Evolutionary conservation across 208 protist genomes (phyloP).

Genomic region (Zelonia costaricensis): DNA sequence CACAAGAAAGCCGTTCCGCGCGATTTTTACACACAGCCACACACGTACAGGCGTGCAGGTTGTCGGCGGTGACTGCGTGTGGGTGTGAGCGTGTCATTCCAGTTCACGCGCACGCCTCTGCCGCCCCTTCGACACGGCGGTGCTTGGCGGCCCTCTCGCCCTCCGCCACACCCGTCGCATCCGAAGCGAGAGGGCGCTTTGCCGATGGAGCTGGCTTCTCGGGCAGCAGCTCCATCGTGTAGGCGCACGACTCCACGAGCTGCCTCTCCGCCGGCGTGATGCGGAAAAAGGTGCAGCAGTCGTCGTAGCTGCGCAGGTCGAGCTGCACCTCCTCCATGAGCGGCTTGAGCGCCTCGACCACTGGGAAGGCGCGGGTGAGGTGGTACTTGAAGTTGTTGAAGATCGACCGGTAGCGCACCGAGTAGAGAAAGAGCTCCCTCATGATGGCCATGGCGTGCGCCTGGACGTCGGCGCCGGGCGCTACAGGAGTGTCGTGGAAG

Average conservation of each 20-base stretch:
- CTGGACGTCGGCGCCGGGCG: no score
- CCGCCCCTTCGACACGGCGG: constrained; percentile 1
- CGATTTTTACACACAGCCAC: background rate
- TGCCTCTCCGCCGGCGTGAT: constrained; percentile 21
- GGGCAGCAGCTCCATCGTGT: constrained; percentile 37
- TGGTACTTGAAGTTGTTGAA: constrained; percentile 92
- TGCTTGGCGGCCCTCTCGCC: constrained; percentile 2
- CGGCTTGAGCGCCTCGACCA: constrained; percentile 54
- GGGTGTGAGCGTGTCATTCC: no score
- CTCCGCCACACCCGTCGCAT: background rate
- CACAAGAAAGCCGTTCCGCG: no score
- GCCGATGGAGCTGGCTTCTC: constrained; percentile 5
- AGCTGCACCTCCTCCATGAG: constrained; percentile 65
- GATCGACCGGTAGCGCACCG: constrained; percentile 55
- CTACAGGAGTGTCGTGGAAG: constrained; percentile 71
- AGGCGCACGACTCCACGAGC: constrained; percentile 29
- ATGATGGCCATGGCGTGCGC: constrained; percentile 34
- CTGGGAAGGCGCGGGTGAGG: constrained; percentile 76
- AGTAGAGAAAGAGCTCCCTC: constrained; percentile 54
- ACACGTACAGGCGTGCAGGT: background rate
- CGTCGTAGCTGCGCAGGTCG: constrained; percentile 56
- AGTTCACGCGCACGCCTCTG: background rate
- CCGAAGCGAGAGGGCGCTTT: constrained; percentile 1
- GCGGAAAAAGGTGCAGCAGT: constrained; percentile 63
- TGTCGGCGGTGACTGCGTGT: no score